Percentiles rank a stretch among this genome's conserved stretches.
phyloP scores from a whole-genome alignment of 2,329 filamentous ascomycete species.

The Aspergillus pseudoviridinutans region DNA sequence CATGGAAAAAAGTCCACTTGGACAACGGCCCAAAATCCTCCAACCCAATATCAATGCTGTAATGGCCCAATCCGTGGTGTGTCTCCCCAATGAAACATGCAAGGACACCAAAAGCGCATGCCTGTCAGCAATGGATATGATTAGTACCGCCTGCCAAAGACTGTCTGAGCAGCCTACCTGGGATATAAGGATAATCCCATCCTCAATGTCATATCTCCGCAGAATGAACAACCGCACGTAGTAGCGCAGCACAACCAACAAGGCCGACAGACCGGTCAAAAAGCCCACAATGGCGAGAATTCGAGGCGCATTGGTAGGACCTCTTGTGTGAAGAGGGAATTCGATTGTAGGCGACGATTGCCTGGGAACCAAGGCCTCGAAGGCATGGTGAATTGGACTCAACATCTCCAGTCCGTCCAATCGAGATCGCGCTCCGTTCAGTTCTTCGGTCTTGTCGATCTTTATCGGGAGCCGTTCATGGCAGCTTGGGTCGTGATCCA shows the following conservation, averaged over 20 bases:
- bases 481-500: neutral
- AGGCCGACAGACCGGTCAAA: conserved; percentile 35
- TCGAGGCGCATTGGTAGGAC: conserved; percentile 7
- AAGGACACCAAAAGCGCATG: conserved; percentile 22
- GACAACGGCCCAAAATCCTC: conserved; percentile 33
- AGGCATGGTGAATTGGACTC: neutral
- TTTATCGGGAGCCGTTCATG: neutral
- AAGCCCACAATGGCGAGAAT: conserved; percentile 41
- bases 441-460: neutral
- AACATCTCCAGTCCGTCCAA: neutral
- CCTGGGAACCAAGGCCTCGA: neutral
- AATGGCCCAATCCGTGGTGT: conserved; percentile 46
- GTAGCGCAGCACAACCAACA: conserved; percentile 41
- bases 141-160: neutral
- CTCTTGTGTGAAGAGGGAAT: neutral
- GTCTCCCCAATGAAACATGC: conserved; percentile 45
- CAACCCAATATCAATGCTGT: conserved; percentile 35
- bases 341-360: neutral
- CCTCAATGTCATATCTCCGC: conserved; percentile 48
- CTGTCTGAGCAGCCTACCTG: conserved; percentile 29
- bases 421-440: neutral
- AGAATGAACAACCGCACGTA: conserved; percentile 48
- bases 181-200: conserved; percentile 44
- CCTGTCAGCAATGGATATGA: conserved; percentile 5
- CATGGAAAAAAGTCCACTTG: conserved; percentile 46